phyloP scores from a whole-genome alignment of 1,139 yeast genomes.

The Candida dubliniensis region DNA sequence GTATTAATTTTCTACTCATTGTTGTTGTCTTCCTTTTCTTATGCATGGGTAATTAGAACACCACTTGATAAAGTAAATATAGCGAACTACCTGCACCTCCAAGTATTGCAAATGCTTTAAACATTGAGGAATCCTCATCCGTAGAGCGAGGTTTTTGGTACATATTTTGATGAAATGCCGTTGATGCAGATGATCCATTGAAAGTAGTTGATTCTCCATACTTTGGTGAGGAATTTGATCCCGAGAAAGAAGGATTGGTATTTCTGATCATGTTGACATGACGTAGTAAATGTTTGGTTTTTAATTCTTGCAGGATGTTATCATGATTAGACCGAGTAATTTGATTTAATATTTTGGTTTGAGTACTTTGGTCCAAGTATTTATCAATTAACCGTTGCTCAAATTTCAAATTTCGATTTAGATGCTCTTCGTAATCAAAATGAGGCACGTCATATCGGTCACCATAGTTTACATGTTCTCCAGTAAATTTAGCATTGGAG shows the following conservation, averaged over 20 bases:
- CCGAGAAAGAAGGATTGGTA: not conserved
- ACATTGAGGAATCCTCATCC: slow-evolving; percentile 21
- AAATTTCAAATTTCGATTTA: slow-evolving; percentile 58
- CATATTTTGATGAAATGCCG: slow-evolving; percentile 30
- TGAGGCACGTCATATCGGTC: slow-evolving; percentile 70
- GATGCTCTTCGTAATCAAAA: slow-evolving; percentile 68
- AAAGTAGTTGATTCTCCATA: slow-evolving; percentile 10
- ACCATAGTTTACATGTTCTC: slow-evolving; percentile 41
- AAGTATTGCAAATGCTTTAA: slow-evolving; percentile 24
- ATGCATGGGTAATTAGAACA: slow-evolving; percentile 4
- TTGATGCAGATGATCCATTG: slow-evolving; percentile 7
- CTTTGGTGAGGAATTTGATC: not conserved
- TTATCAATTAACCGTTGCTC: slow-evolving; percentile 55
- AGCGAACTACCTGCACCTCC: slow-evolving; percentile 38
- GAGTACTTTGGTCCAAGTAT: slow-evolving; percentile 31
- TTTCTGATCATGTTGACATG: slow-evolving; percentile 22
- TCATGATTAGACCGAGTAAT: slow-evolving; percentile 34
- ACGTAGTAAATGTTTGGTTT: slow-evolving; percentile 46
- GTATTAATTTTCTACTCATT: not conserved
- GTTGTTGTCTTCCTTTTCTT: not conserved
- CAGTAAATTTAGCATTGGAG: slow-evolving; percentile 31
- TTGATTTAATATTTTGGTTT: slow-evolving; percentile 36
- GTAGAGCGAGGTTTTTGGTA: slow-evolving; percentile 28
- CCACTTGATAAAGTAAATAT: slow-evolving; percentile 24
- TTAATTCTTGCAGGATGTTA: slow-evolving; percentile 39